Evolutionary conservation across 179 eudicot species (phyloP).

Genomic region (Camellia oleifera): DNA sequence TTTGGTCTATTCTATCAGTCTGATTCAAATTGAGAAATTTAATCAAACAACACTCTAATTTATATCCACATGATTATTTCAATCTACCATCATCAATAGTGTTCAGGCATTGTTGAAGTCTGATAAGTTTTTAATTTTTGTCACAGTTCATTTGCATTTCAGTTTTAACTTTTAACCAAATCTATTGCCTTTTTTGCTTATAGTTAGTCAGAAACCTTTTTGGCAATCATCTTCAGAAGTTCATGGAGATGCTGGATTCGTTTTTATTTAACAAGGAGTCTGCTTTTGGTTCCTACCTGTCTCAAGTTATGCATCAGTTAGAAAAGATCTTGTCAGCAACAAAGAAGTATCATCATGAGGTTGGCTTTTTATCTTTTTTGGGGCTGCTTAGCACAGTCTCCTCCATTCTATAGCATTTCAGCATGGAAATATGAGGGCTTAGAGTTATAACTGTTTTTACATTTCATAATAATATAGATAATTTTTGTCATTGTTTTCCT

Average conservation of each 20-base stretch:
- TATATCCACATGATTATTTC: not conserved
- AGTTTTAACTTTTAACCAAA: constrained; percentile 1
- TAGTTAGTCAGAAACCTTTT: constrained; percentile 40
- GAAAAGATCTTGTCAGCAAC: constrained; percentile 35
- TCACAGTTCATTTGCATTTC: not conserved
- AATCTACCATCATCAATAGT: not conserved
- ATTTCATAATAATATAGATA: not conserved
- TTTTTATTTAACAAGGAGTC: constrained; percentile 28
- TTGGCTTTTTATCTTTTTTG: constrained; percentile 21
- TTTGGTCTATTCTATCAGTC: not conserved
- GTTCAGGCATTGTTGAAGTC: not conserved
- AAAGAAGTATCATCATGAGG: constrained; percentile 77
- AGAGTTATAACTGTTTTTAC: not conserved
- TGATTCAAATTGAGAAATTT: not conserved
- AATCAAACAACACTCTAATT: not conserved
- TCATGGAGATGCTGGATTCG: constrained; percentile 27
- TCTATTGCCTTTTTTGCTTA: constrained; percentile 14
- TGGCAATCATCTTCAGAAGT: constrained; percentile 12
- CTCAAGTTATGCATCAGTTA: constrained; percentile 37
- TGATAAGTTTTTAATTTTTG: not conserved
- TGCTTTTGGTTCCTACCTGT: constrained; percentile 30
- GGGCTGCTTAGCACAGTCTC: not conserved
- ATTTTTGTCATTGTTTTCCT: not conserved
- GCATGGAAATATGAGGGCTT: not conserved
- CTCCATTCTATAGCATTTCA: not conserved